Conservation (phyloP, 2,329 filamentous ascomycete genomes). For the Scleromitrula shiraiana region DNA sequence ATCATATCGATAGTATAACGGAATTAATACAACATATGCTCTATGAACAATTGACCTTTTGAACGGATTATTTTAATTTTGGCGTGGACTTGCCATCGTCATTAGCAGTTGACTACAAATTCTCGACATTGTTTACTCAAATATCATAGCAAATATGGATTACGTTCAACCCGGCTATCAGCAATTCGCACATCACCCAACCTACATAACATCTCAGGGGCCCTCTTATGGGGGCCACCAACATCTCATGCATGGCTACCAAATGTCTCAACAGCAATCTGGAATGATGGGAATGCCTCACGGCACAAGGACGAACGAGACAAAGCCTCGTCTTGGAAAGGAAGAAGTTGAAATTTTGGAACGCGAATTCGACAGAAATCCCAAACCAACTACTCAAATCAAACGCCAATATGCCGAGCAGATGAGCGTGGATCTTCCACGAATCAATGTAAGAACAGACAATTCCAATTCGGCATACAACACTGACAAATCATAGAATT, state of each 20-base stretch:
- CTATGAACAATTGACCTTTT: conserved; percentile 1
- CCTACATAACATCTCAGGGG: too few relatives aligned
- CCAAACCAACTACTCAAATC: conserved; percentile 53
- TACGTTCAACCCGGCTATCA: conserved; percentile 20
- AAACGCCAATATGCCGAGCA: conserved; percentile 54
- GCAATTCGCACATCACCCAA: conserved; percentile 14
- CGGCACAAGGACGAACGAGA: conserved; percentile 23
- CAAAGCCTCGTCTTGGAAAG: conserved; percentile 40
- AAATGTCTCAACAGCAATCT: conserved; percentile 23
- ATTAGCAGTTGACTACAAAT: too few relatives aligned
- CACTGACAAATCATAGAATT: conserved; percentile 42
- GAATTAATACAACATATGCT: too few relatives aligned
- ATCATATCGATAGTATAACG: too few relatives aligned
- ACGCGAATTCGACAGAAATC: conserved; percentile 54
- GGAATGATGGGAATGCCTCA: conserved; percentile 27
- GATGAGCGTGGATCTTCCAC: conserved; percentile 54
- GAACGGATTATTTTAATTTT: too few relatives aligned
- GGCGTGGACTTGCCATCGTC: too few relatives aligned
- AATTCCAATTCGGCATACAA: background rate
- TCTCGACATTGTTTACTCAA: too few relatives aligned
- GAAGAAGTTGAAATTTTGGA: conserved; percentile 53
- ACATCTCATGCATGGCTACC: conserved; percentile 16
- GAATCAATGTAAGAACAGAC: conserved; percentile 48
- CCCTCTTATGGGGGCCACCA: conserved; percentile 16
- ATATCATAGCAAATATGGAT: conserved; percentile 25